A percentile compares a stretch with the other conserved stretches of the same genome.
phyloP scores from a whole-genome alignment of 306 rosid genomes.

The Pyrus communis region DNA sequence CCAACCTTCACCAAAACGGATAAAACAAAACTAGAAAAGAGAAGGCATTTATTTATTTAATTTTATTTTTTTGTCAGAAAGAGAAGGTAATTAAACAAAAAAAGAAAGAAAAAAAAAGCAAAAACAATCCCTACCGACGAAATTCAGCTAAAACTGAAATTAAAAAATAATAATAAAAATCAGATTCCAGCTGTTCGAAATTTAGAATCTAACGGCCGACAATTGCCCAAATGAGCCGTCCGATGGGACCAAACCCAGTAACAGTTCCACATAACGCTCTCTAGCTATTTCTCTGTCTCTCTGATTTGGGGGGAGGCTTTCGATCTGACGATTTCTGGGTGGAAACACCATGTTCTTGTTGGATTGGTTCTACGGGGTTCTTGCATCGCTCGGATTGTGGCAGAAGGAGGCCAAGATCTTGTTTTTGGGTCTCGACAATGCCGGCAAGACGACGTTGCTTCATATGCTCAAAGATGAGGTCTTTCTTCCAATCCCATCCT shows the following conservation, averaged over 20 bases:
- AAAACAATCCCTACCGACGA: too few species aligned
- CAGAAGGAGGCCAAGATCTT: constrained; percentile 95
- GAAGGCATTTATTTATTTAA: too few species aligned
- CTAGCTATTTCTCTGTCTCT: neutral
- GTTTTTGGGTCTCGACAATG: constrained; percentile 83
- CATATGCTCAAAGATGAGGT: constrained; percentile 97
- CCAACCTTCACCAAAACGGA: too few species aligned
- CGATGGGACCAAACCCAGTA: neutral
- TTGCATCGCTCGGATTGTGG: constrained; percentile 87
- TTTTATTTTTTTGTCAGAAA: neutral
- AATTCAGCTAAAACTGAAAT: too few species aligned
- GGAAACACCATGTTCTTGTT: constrained; percentile 48
- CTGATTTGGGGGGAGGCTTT: constrained; percentile 21
- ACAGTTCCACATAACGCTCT: neutral
- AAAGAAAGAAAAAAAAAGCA: neutral
- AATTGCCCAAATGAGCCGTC: neutral
- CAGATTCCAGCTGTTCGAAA: neutral
- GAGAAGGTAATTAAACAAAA: too few species aligned
- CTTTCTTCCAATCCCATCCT: neutral
- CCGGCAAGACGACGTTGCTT: constrained; percentile 85
- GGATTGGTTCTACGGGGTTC: constrained; percentile 85
- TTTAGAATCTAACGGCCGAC: neutral
- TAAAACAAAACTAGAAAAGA: too few species aligned
- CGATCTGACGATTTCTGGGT: constrained; percentile 22
- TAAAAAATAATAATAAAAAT: too few species aligned